Base-by-base conservation (phyloP, 1,284 basidiomycete species). In the Fomes fomentarius region DNA sequence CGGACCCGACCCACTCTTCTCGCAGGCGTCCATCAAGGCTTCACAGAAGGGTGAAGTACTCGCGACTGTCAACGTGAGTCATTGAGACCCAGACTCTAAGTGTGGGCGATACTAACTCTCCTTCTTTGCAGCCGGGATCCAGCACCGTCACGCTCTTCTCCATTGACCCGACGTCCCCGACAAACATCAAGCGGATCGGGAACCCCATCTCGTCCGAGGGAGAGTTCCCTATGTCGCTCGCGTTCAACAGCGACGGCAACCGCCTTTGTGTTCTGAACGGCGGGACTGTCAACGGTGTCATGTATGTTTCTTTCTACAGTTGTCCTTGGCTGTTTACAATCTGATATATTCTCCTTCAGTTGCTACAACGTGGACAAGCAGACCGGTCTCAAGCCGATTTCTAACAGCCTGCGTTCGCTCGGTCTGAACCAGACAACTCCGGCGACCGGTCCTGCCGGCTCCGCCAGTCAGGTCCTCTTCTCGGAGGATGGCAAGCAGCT, bases 191-290 rank as follows among this genome's bases (percentile, higher is more conserved):
- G 14, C 69, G 70, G 64, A 63, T 80, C 24, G 79, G 78, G 1
- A 59, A 64, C 28, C 75, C 78, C 2, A 65, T 76, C 7, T 67
- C 69, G 7, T 73, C 70, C 39, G 75, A 72, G 1, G 77, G 79
- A 24, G 74, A 81, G 47, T 80, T 81, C 68, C 79, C 79, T 9
- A 68, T 80, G 47, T 77, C 77, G 1, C 62, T 80, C 15, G 74
- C 77, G 6, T 71, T 79, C 58, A 78, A 75, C 63, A 67, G 68
- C 41, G 68, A 66, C 11, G 75, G 75, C 17, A 70, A 63, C 43
- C 69, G 61, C 43, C 67, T 78, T 21, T 81, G 79, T 58, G 72
- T 73, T 5, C 65, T 81, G 31, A 81, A 81, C 64, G 74, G 77
- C 21, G 80, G 80, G 12, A 63, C 64, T 22, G 64, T 76, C 28